Conservation (phyloP, 495 filamentous ascomycete species). For the Hypoxylon fragiforme region DNA sequence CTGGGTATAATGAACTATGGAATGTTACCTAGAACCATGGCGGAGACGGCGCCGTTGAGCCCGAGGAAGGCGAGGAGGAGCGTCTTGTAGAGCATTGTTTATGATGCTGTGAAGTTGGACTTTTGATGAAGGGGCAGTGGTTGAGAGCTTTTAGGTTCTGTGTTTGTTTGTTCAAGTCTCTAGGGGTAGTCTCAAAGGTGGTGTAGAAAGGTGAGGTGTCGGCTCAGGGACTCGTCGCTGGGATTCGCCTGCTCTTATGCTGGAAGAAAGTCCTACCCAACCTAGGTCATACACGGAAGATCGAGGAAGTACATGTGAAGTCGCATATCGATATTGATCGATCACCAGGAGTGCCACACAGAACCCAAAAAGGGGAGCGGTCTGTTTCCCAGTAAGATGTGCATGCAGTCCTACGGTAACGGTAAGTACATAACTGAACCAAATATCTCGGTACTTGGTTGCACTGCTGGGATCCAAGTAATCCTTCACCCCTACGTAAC, state of each 20-base stretch:
- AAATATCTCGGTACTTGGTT: slow-evolving; percentile 7
- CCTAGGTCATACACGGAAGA: too few species aligned
- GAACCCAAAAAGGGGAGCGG: slow-evolving; percentile 1
- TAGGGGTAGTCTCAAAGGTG: too few species aligned
- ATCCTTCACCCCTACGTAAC: not conserved
- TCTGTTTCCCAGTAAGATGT: slow-evolving; percentile 5
- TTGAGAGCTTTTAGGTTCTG: not conserved
- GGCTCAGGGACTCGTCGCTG: not conserved
- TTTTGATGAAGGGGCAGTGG: not conserved
- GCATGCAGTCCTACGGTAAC: slow-evolving; percentile 4
- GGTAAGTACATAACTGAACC: slow-evolving; percentile 3
- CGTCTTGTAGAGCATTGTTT: slow-evolving; percentile 13
- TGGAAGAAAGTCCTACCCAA: not conserved
- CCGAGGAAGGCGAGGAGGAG: slow-evolving; percentile 12
- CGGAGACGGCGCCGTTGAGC: slow-evolving; percentile 10
- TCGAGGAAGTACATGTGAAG: not conserved
- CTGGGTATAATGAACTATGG: too few species aligned
- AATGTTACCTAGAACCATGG: slow-evolving; percentile 23
- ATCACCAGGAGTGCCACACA: not conserved
- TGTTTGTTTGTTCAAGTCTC: too few species aligned
- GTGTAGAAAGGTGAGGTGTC: not conserved
- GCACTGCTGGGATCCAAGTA: not conserved
- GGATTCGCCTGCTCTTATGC: slow-evolving; percentile 11
- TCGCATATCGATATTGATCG: not conserved
- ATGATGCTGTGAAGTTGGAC: not conserved